Evolutionary conservation across 192 early-diverging fungal species (phyloP).

Genomic region (Dimargaris verticillata): DNA sequence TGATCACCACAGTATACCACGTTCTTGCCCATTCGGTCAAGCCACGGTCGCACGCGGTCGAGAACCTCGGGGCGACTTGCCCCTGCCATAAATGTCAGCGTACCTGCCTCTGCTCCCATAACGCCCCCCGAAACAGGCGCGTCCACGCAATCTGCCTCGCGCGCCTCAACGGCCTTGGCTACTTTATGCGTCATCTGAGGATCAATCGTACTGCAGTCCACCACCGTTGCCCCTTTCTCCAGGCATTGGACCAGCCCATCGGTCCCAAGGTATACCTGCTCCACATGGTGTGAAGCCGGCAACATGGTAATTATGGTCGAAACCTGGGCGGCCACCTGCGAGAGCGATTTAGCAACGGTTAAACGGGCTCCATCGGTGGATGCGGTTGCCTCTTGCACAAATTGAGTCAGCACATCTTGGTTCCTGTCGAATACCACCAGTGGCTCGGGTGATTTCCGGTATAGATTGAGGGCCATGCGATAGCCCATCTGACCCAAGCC

Average conservation of each 20-base stretch:
- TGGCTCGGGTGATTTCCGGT: conserved; percentile 29
- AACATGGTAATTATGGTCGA: conserved; percentile 82
- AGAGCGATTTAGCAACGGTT: conserved; percentile 16
- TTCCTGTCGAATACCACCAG: conserved; percentile 66
- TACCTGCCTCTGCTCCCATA: conserved; percentile 70
- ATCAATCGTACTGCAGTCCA: conserved; percentile 92
- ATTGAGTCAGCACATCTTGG: conserved; percentile 30
- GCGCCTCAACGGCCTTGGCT: conserved; percentile 35
- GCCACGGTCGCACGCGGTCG: conserved; percentile 38
- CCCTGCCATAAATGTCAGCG: conserved; percentile 95
- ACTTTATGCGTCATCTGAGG: conserved; percentile 58
- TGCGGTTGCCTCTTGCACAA: conserved; percentile 36
- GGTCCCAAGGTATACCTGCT: conserved; percentile 62
- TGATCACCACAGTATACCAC: conserved; percentile 68
- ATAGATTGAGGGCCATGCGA: conserved; percentile 83
- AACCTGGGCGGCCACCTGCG: conserved; percentile 50
- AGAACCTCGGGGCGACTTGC: conserved; percentile 37
- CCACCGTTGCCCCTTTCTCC: conserved; percentile 32
- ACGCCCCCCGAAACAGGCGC: conserved; percentile 93
- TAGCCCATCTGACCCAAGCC: conserved; percentile 88
- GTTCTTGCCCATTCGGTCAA: conserved; percentile 74
- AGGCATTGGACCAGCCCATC: conserved; percentile 42
- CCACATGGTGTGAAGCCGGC: conserved; percentile 67
- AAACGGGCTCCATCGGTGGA: conserved; percentile 12
- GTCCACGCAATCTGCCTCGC: conserved; percentile 57